Base-by-base conservation (phyloP, 768 basidiomycete species). In the Favolaschia claudopus region DNA sequence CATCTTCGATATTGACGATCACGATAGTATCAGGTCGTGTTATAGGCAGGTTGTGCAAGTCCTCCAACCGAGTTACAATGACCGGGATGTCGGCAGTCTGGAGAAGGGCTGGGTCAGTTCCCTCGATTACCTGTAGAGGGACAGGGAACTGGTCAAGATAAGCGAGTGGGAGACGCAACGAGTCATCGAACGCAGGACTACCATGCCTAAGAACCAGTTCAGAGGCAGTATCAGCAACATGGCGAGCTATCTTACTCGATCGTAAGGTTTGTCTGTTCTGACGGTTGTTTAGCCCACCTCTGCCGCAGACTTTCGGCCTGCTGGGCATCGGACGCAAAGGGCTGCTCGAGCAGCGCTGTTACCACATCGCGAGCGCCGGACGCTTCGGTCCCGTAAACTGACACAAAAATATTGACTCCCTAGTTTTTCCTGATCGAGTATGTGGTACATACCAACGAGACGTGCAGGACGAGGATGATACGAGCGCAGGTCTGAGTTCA, bases 291-390 rank as follows among this genome's bases (percentile, higher is more conserved):
- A 47, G 67, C 69, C 86, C 89, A 89, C 29, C 90, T 79, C 36
- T 76, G 67, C 49, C 77, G 78, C 22, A 90, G 66, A 8, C 67
- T 66, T 29, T 76, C 72, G 46, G 76, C 79, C 56, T 82, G 77
- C 5, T 70, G 66, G 24, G 76, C 58, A 60, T 85, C 82, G n/a
- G 85, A 83, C 3, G 79, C 76, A 62, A 93, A 82, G 14, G 91
- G 91, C 51, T 92, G 86, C 39, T 88, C 83, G 15, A 93, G 76
- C 32, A 93, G 77, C 7, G 90, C 89, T 5, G 86, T 85, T 19
- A 93, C 83, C 5, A 93, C 72, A 28, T 88, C 85, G 33, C 75
- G 74, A 7, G 85, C 77, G 33, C 77, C 79, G 19, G 88, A 80
- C 70, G 76, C 80, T 69, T 88, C 85, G 47, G 82, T 65, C 13